Evolutionary conservation across 2,329 filamentous ascomycete species (phyloP).

Genomic region (Diaporthe destruens): DNA sequence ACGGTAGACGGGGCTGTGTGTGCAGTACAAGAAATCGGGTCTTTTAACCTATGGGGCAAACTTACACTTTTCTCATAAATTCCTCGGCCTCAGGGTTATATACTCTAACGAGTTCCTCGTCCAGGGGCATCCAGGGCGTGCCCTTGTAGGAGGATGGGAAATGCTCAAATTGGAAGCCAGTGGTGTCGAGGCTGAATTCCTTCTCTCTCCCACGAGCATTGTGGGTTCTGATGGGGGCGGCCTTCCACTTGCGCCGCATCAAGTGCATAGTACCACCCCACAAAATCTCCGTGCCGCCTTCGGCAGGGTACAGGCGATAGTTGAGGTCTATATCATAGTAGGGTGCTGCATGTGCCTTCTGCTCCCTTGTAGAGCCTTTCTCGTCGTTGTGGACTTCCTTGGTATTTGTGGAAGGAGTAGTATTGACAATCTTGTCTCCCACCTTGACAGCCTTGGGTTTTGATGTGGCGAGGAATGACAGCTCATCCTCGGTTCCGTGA

Average conservation of each 20-base stretch:
- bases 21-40: too few species aligned
- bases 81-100: slow-evolving; percentile 15
- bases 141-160: slow-evolving; percentile 5
- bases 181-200: slow-evolving; percentile 13
- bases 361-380: not conserved
- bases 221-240: not conserved
- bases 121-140: slow-evolving; percentile 3
- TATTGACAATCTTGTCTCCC: not conserved
- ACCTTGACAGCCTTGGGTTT: not conserved
- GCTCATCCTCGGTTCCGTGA: not conserved
- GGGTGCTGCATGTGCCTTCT: not conserved
- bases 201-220: slow-evolving; percentile 7
- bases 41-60: not conserved
- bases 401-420: slow-evolving; percentile 1
- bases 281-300: not conserved
- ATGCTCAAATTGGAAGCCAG: slow-evolving; percentile 2
- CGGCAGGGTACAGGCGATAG: not conserved
- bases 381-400: not conserved
- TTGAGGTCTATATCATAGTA: slow-evolving; percentile 18
- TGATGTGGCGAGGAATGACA: slow-evolving; percentile 7
- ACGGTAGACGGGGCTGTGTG: not conserved
- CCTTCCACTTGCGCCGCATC: slow-evolving; percentile 10
- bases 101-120: not conserved
- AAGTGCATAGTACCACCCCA: slow-evolving; percentile 14
- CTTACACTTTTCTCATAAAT: slow-evolving; percentile 1